Percentiles rank a stretch among this genome's conserved stretches.
Conservation (phyloP, 75 land plant species). For the Cupressus sempervirens region DNA sequence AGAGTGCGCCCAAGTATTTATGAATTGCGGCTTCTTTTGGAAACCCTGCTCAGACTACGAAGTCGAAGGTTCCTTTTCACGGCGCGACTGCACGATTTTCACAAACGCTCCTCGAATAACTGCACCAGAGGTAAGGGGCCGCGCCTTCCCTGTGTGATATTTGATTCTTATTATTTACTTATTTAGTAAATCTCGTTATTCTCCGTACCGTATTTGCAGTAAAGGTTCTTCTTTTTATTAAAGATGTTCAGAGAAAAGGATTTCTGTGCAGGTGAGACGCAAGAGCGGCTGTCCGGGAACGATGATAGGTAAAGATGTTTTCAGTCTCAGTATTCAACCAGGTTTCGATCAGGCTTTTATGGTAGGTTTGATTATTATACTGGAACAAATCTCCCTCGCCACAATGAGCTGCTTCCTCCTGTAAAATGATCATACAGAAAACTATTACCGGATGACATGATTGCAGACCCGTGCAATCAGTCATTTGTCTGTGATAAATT, state of each 20-base stretch:
- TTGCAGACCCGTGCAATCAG: too few relatives aligned
- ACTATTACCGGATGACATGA: too few relatives aligned
- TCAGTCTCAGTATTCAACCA: neutral
- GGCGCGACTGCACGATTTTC: slow-evolving; percentile 34
- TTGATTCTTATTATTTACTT: too few relatives aligned
- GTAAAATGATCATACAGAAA: neutral
- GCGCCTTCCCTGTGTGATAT: too few relatives aligned
- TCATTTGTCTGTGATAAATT: too few relatives aligned
- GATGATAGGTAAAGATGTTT: neutral
- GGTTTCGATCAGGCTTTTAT: neutral
- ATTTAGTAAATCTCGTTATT: too few relatives aligned
- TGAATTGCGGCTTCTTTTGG: neutral
- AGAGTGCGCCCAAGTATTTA: neutral
- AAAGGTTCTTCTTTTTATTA: too few relatives aligned
- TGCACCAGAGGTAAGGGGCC: neutral
- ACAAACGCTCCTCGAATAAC: neutral
- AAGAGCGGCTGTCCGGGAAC: neutral
- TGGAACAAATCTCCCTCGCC: too few relatives aligned
- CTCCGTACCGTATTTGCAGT: too few relatives aligned
- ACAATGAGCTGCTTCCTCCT: neutral
- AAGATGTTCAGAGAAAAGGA: neutral
- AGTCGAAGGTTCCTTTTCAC: slow-evolving; percentile 46
- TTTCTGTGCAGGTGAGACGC: slow-evolving; percentile 1
- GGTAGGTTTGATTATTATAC: neutral
- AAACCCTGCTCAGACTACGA: slow-evolving; percentile 19